Evolutionary conservation across 305 asterid species (phyloP).

Genomic region (Fraxinus baroniana): DNA sequence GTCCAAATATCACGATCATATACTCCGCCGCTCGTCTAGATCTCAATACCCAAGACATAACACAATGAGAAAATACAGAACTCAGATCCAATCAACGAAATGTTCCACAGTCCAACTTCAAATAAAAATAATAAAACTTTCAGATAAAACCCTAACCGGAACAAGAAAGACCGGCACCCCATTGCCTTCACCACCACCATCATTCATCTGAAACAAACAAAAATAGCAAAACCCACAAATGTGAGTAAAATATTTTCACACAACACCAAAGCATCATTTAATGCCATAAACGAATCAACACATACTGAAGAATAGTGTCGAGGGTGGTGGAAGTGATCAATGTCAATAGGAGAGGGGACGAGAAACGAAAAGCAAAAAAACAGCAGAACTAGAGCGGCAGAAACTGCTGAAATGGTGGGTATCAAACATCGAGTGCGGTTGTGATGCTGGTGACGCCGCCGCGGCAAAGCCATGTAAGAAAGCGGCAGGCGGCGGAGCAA

Average conservation of each 20-base stretch:
- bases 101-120: slow-evolving; percentile 8
- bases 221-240: background rate
- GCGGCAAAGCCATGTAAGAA: slow-evolving; percentile 53
- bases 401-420: slow-evolving; percentile 49
- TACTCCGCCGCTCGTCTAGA: slow-evolving; percentile 57
- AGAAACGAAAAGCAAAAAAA: slow-evolving; percentile 54
- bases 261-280: slow-evolving; percentile 11
- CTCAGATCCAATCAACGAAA: slow-evolving; percentile 40
- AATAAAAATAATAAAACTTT: slow-evolving; percentile 6
- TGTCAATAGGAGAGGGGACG: slow-evolving; percentile 68
- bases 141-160: slow-evolving; percentile 46
- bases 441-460: slow-evolving; percentile 75
- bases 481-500: slow-evolving; percentile 27
- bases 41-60: slow-evolving; percentile 43
- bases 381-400: slow-evolving; percentile 54
- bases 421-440: slow-evolving; percentile 44
- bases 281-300: slow-evolving; percentile 2
- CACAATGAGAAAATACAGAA: slow-evolving; percentile 35
- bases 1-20: slow-evolving; percentile 76
- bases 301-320: slow-evolving; percentile 27
- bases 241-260: slow-evolving; percentile 1
- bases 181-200: slow-evolving; percentile 27
- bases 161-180: slow-evolving; percentile 28
- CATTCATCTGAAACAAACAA: slow-evolving; percentile 23
- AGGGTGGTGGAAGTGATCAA: slow-evolving; percentile 44